Base-by-base conservation (phyloP, 441 rosid species). In the Bocquillonia castaneifolia region DNA sequence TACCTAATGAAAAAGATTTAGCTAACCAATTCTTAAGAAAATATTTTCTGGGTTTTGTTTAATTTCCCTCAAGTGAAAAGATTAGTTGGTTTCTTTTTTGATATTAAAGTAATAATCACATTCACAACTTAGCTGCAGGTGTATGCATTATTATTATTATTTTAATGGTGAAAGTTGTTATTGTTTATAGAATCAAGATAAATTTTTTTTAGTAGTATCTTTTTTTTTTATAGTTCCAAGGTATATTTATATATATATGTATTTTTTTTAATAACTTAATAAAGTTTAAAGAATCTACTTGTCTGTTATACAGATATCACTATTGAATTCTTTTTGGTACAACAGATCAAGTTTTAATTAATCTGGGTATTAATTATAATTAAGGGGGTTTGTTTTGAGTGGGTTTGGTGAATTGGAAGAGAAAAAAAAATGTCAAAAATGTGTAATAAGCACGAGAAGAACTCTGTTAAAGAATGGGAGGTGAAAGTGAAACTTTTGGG, bases 401-500 rank as follows among this genome's bases (percentile, higher is more conserved):
- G 37, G 70, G 10, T 72, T 59, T 50, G 65, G 69, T 69, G 69
- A 73, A 67, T 68, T 62, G 56, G 66, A 62, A 26, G 52, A 5
- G 58, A 79, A 40, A 40, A 59, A 65, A 15, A 59, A 5, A 48
- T 65, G 66, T 29, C 34, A 52, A 72, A 58, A 74, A 88, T 87
- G 92, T 83, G 85, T 59, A 79, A 75, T 59, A 79, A 75, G 75
- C 74, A 72, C 67, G 87, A 83, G 64, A 82, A 83, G 64, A 82
- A 84, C 73, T 57, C 70, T 74, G 80, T 70, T 53, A 77, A 74
- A 64, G 79, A 82, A 28, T 79, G 82, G 79, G 80, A 85, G 72
- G 82, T 92, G 83, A 80, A 85, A 65, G 78, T 83, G 68, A 85
- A 72, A 77, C 68, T 83, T 29, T 64, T 87, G 66, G 88, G 83